phyloP scores from a whole-genome alignment of 768 basidiomycete genomes.

The Mycena sanguinolenta region DNA sequence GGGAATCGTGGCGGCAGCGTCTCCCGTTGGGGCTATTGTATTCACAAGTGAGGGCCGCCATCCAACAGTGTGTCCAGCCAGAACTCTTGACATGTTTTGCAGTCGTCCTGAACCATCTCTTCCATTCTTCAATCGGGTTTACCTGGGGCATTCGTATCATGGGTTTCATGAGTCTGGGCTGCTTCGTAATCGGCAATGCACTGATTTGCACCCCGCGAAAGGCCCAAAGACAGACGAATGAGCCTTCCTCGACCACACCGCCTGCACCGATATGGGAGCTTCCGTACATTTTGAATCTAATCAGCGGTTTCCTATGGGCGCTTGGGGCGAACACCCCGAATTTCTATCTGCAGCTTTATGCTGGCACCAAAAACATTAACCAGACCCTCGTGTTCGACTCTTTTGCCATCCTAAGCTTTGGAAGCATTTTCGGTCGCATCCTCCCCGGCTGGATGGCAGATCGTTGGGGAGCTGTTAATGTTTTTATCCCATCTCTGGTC shows the following conservation, averaged over 20 bases:
- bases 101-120: slow-evolving; percentile 25
- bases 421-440: slow-evolving; percentile 29
- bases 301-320: slow-evolving; percentile 24
- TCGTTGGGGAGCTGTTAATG: slow-evolving; percentile 25
- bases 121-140: slow-evolving; percentile 27
- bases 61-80: neutral
- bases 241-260: neutral
- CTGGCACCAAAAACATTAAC: slow-evolving; percentile 18
- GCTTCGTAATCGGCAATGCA: slow-evolving; percentile 23
- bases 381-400: slow-evolving; percentile 26
- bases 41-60: slow-evolving; percentile 14
- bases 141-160: slow-evolving; percentile 24
- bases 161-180: slow-evolving; percentile 28
- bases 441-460: slow-evolving; percentile 30
- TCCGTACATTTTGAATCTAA: slow-evolving; percentile 24
- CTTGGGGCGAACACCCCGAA: slow-evolving; percentile 28
- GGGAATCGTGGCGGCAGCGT: slow-evolving; percentile 28
- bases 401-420: slow-evolving; percentile 27
- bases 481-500: slow-evolving; percentile 24
- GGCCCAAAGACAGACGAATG: neutral
- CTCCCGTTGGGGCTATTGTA: slow-evolving; percentile 23
- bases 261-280: slow-evolving; percentile 25
- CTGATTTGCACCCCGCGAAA: slow-evolving; percentile 21
- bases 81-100: neutral
- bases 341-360: slow-evolving; percentile 27